A percentile compares a stretch with the other conserved stretches of the same genome.
Conservation (phyloP, 441 rosid species). For the Pelargonium citronellum region DNA sequence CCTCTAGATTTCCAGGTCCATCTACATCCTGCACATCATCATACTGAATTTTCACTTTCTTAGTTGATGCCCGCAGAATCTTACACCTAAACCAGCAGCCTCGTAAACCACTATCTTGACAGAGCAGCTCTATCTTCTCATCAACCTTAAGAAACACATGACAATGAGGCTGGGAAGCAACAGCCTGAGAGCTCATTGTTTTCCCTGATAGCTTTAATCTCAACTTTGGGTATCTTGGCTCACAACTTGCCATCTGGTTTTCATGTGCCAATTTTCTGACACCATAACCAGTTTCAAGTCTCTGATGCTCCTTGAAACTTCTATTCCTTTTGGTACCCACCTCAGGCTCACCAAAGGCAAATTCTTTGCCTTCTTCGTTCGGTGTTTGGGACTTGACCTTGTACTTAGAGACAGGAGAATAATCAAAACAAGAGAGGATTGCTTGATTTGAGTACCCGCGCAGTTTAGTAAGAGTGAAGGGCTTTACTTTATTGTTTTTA, state of each 20-base stretch:
- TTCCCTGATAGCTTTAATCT: constrained; percentile 26
- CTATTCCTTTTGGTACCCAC: constrained; percentile 58
- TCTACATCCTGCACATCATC: constrained; percentile 80
- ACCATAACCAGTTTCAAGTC: constrained; percentile 18
- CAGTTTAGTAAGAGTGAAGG: constrained; percentile 73
- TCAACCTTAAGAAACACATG: constrained; percentile 37
- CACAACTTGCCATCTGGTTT: constrained; percentile 8
- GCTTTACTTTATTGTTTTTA: constrained; percentile 65
- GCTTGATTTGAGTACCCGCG: constrained; percentile 83
- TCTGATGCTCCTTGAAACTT: constrained; percentile 31
- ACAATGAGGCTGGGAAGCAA: constrained; percentile 8
- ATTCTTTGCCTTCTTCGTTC: constrained; percentile 42
- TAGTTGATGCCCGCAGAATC: constrained; percentile 53
- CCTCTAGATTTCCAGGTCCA: constrained; percentile 81
- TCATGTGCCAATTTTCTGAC: constrained; percentile 13
- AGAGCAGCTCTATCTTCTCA: constrained; percentile 71
- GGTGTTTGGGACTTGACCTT: constrained; percentile 34
- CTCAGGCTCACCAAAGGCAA: constrained; percentile 40
- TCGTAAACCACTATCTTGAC: constrained; percentile 96
- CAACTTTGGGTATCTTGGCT: constrained; percentile 23
- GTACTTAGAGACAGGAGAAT: constrained; percentile 28
- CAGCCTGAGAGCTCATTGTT: constrained; percentile 13
- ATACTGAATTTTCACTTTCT: constrained; percentile 66
- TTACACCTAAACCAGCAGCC: constrained; percentile 99
- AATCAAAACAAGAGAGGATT: constrained; percentile 56